Percentiles rank a stretch among this genome's conserved stretches.
Conservation (phyloP, 2,329 filamentous ascomycete genomes). For the Aureobasidium melanogenum region DNA sequence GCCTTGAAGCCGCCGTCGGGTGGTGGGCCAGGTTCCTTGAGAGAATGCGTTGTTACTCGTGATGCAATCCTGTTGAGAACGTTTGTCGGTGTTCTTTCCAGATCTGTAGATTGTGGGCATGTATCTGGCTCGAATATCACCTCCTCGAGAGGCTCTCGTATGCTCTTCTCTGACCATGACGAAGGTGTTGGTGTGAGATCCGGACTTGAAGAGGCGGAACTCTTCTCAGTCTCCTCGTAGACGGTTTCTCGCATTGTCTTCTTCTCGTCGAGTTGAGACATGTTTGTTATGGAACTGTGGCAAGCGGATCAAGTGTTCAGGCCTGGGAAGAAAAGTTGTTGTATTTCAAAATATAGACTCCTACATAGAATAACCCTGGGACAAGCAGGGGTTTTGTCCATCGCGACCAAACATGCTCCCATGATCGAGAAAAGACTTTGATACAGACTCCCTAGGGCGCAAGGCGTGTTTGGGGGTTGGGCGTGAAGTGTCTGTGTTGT, state of each 20-base stretch:
- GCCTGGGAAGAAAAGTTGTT: background rate
- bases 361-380: background rate
- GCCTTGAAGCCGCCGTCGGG: slow-evolving; percentile 35
- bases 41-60: slow-evolving; percentile 26
- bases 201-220: background rate
- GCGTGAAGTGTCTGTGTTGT: slow-evolving; percentile 1
- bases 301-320: background rate
- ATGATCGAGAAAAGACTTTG: background rate
- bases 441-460: slow-evolving; percentile 7
- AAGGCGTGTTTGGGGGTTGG: slow-evolving; percentile 7
- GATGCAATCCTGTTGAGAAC: slow-evolving; percentile 26
- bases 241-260: background rate
- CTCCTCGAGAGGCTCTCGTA: background rate
- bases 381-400: slow-evolving; percentile 2
- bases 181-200: background rate
- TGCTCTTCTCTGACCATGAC: slow-evolving; percentile 4
- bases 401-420: background rate
- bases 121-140: background rate
- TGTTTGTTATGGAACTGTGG: background rate
- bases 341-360: background rate
- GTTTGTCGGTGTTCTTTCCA: slow-evolving; percentile 14
- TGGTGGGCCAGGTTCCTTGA: slow-evolving; percentile 28
- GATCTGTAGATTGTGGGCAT: background rate
- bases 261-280: background rate
- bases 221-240: background rate